phyloP scores from a whole-genome alignment of 495 filamentous ascomycete genomes.

The Aspergillus ellipticus region DNA sequence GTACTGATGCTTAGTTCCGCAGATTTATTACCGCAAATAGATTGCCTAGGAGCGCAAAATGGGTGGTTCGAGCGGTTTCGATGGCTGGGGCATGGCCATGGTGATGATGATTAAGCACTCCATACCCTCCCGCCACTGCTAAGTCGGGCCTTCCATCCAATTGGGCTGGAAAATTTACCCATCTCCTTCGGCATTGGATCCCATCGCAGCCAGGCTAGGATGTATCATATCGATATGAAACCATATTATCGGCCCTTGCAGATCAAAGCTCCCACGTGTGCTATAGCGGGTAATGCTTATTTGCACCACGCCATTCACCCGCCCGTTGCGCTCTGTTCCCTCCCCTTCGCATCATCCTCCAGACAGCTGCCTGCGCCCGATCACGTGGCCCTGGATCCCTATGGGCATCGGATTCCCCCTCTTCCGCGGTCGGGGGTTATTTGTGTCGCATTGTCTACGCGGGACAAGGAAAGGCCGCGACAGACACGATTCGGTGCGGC shows the following conservation, averaged over 20 bases:
- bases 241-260: slow-evolving; percentile 9
- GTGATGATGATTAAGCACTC: no score
- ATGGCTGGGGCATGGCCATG: no score
- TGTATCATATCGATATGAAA: slow-evolving; percentile 19
- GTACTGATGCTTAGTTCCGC: slow-evolving; percentile 8
- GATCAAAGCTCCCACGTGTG: slow-evolving; percentile 13
- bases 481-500: slow-evolving; percentile 4
- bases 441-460: slow-evolving; percentile 3
- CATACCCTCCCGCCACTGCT: no score
- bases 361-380: neutral
- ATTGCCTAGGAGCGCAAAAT: no score
- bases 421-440: slow-evolving; percentile 2
- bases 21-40: slow-evolving; percentile 40
- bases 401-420: no score
- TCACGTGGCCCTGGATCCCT: no score
- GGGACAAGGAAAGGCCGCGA: slow-evolving; percentile 4
- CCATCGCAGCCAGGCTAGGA: slow-evolving; percentile 13
- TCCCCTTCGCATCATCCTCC: neutral
- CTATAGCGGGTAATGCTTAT: slow-evolving; percentile 16
- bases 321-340: neutral
- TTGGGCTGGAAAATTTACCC: slow-evolving; percentile 18
- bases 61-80: no score
- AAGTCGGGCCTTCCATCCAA: slow-evolving; percentile 4
- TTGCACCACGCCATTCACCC: slow-evolving; percentile 4
- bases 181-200: slow-evolving; percentile 10